Evolutionary conservation across 352 stramenopile genomes (phyloP), one percentile per base, ranked within the genome.

Genomic region (Pythium myriotylum): DNA sequence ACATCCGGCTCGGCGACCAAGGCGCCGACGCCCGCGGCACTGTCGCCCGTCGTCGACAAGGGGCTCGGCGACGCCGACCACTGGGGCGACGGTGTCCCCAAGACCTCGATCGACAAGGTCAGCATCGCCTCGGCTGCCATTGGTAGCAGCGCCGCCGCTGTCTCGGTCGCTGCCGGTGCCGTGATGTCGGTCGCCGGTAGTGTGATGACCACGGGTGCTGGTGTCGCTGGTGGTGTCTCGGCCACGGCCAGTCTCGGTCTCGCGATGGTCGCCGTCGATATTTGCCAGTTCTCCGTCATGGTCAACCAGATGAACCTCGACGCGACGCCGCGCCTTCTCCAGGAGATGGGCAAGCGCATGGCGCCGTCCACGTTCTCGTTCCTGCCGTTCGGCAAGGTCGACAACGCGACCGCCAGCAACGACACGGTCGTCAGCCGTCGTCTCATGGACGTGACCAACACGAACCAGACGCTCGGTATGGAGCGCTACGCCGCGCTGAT

Each of bases 231-330:
- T 4, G 76, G 78, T 50, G 71, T 88, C 9, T 86, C 76, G 26
- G 77, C 81, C 2, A 77, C 74, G 17, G 81, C 84, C 19, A 86
- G 77, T 63, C 68, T 88, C n/a, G 75, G 81, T 8, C 76, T 90
- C 27, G 84, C 79, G 19, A 80, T 91, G 65, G 80, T 81, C 20
- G 80, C 81, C 0, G 75, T 91, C 32, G 84, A 92, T 27, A 71
- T 92, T 24, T 92, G 84, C 54, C 84, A 92, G 69, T 92, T 92
- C 58, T 78, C 78, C 10, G 78, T 92, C 53, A 92, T 92, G 84
- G 73, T 92, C 27, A 92, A 85, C 70, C 84, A 92, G 58, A 87
- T 92, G 78, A 92, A 92, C 67, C 65, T 92, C 20, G 80, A 92
- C 35, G 81, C 79, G 5, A 83, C 79, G 27, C 81, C 84, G 22